phyloP scores from a whole-genome alignment of 2,329 filamentous ascomycete species.

The Monosporascus sp. region DNA sequence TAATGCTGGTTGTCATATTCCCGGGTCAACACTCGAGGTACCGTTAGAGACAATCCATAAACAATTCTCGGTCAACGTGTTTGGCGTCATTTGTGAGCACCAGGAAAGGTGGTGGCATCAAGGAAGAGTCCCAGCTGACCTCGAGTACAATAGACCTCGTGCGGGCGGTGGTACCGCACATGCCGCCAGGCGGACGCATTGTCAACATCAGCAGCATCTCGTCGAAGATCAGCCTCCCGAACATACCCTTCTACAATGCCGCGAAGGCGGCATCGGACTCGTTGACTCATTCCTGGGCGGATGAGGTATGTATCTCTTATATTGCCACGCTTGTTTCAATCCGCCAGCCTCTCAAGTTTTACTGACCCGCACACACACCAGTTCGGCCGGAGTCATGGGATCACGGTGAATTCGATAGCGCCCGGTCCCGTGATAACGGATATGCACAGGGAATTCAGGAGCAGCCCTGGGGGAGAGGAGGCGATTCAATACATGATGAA shows the following conservation, averaged over 20 bases:
- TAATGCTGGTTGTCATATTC: slow-evolving; percentile 15
- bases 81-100: slow-evolving; percentile 16
- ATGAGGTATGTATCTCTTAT: slow-evolving; percentile 6
- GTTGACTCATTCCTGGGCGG: slow-evolving; percentile 9
- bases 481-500: slow-evolving; percentile 1
- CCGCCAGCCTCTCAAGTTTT: neutral
- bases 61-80: slow-evolving; percentile 22
- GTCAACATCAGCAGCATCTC: slow-evolving; percentile 28
- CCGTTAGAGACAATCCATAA: slow-evolving; percentile 14
- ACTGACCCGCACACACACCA: slow-evolving; percentile 1
- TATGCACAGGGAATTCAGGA: slow-evolving; percentile 1
- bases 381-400: slow-evolving; percentile 14
- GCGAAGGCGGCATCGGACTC: slow-evolving; percentile 12
- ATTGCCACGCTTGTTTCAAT: neutral
- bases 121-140: neutral
- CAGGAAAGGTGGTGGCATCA: neutral
- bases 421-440: slow-evolving; percentile 15
- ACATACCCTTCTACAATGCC: slow-evolving; percentile 10
- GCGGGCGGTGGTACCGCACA: slow-evolving; percentile 21
- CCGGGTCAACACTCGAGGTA: slow-evolving; percentile 10
- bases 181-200: slow-evolving; percentile 30
- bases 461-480: slow-evolving; percentile 5
- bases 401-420: slow-evolving; percentile 15
- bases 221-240: slow-evolving; percentile 15
- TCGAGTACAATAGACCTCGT: slow-evolving; percentile 9